Percentiles rank a stretch among this genome's conserved stretches.
These are phyloP conservation scores for Musa itinerans DNA, from an alignment of 176 grass and related monocot genomes.

Conservation along the genomic window DNA sequence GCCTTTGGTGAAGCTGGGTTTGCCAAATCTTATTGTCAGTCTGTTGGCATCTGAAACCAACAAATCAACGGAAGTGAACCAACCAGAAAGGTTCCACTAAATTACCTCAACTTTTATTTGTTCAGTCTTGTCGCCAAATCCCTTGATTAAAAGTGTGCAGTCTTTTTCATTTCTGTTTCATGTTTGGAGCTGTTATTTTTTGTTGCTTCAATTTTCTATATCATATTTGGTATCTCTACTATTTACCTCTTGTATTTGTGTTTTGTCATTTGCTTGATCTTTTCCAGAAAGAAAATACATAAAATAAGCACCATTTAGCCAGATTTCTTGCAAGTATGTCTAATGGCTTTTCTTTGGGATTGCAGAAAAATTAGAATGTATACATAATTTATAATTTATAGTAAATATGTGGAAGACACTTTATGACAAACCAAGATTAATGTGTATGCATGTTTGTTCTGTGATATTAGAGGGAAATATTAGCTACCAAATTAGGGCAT, in stretches of 20 bases:
- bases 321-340: neutral
- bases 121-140: conserved; percentile 1
- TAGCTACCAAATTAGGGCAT: neutral
- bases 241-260: neutral
- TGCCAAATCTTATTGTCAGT: conserved; percentile 42
- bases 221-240: neutral
- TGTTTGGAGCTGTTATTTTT: neutral
- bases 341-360: too few species aligned
- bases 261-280: neutral
- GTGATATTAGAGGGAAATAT: neutral
- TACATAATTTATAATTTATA: neutral
- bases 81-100: conserved; percentile 52
- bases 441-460: neutral
- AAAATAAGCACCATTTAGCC: neutral
- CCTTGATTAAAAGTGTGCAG: neutral
- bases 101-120: neutral
- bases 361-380: too few species aligned
- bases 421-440: neutral
- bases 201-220: neutral
- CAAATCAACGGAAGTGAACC: conserved; percentile 49
- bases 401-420: neutral
- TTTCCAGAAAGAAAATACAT: neutral
- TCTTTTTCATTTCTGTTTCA: neutral
- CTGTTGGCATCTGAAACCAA: conserved; percentile 62
- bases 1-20: conserved; percentile 64